Base-by-base conservation (phyloP, 1,139 yeast genomes). In the Yamadazyma conglobata region DNA sequence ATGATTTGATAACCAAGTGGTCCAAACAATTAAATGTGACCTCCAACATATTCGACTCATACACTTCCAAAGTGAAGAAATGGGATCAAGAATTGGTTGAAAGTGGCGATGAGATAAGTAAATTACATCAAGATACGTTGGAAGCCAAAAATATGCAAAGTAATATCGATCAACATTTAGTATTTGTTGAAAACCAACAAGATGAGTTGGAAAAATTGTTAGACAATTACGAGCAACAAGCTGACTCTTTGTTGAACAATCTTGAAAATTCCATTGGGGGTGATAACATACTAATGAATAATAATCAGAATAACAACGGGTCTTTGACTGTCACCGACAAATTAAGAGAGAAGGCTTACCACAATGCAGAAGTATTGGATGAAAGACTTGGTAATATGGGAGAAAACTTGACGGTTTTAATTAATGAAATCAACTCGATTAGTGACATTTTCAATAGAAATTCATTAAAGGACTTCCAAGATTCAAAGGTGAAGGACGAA, bases 1-100 rank as follows among this genome's bases (percentile, higher is more conserved):
- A 91, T 48, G 98, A 91, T 53, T 72, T 91, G 42, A 84, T 93
- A 31, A 76, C 88, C 19, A 88, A 84, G 57, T 93, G 98, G 99
- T 84, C 96, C 1, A 77, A 78, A 36, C 95, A 93, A 46, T 62
- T 91, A 38, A 70, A 89, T 4, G 70, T 75, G 14, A 79, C 94
- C 1, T 75, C 91, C 1, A 68, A 70, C 17, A 79, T 85, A 21
- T 91, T 89, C 58, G 82, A 81, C 38, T 58, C 70, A n/a, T 93
- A 85, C 50, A 82, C 95, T 12, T 61, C 68, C 12, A 83, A 81
- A 40, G 79, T 89, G 16, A 79, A 81, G 39, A 71, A 73, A 33
- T 89, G 96, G 95, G 98, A 93, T 56, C 75, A 77, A 37, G 77
- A 82, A 19, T 67, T 91, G 32, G 89, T 87, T 10, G 76, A 77